phyloP scores from a whole-genome alignment of 371 early-diverging fungal species.

The Lichtheimia ornata region DNA sequence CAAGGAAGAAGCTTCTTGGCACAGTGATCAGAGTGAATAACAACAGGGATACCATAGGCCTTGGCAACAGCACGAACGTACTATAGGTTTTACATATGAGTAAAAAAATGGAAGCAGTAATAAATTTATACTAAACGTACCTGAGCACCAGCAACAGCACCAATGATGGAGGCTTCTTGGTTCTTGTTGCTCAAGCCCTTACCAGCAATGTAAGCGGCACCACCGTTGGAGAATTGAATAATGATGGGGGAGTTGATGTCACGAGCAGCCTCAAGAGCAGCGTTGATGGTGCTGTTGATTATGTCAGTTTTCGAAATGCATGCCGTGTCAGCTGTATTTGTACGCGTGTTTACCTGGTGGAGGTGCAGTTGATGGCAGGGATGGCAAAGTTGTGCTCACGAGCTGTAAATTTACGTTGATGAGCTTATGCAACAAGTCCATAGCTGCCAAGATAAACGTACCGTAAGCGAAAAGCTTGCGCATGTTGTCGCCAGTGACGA shows the following conservation, averaged over 20 bases:
- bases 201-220: constrained; percentile 85
- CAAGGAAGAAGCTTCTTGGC: constrained; percentile 92
- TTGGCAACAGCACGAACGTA: constrained; percentile 84
- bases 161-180: constrained; percentile 84
- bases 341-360: constrained; percentile 54
- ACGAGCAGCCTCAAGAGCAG: constrained; percentile 89
- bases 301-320: too few species aligned
- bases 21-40: constrained; percentile 92
- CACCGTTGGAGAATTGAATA: constrained; percentile 92
- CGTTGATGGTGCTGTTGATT: constrained; percentile 73
- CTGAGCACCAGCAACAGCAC: constrained; percentile 89
- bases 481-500: constrained; percentile 86
- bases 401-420: constrained; percentile 14
- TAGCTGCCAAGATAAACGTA: background rate
- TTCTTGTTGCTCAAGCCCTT: constrained; percentile 86
- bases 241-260: constrained; percentile 87
- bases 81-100: constrained; percentile 5
- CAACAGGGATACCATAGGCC: constrained; percentile 87
- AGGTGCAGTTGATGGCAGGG: constrained; percentile 91
- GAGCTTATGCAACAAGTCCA: background rate
- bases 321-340: too few species aligned
- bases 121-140: constrained; percentile 10
- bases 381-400: constrained; percentile 79
- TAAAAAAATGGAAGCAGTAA: background rate
- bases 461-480: constrained; percentile 76